phyloP scores from a whole-genome alignment of 805 yeast species.

The Candida xiaguanensis region DNA sequence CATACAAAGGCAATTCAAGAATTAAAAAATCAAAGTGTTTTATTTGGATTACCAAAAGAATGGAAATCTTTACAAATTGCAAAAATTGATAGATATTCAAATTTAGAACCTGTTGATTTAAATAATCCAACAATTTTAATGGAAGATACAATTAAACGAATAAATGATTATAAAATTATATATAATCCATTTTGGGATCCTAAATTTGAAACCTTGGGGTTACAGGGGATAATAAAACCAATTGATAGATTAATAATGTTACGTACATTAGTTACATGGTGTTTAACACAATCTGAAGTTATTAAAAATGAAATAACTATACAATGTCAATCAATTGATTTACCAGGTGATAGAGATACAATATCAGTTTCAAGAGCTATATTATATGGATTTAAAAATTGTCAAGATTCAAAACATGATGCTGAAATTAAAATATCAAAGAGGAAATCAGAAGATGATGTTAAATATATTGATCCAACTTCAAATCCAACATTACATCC shows the following conservation, averaged over 20 bases:
- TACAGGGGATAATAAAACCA: slow-evolving; percentile 28
- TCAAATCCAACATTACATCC: slow-evolving; percentile 34
- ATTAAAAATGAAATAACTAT: slow-evolving; percentile 24
- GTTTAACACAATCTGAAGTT: slow-evolving; percentile 26
- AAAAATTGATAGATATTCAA: slow-evolving; percentile 6
- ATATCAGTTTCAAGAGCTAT: slow-evolving; percentile 32
- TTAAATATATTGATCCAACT: slow-evolving; percentile 35
- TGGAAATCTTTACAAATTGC: slow-evolving; percentile 26
- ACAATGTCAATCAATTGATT: slow-evolving; percentile 26
- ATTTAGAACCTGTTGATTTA: slow-evolving; percentile 20
- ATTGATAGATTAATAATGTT: slow-evolving; percentile 33
- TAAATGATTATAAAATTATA: slow-evolving; percentile 12
- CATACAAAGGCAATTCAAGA: slow-evolving; percentile 31
- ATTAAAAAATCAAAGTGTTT: slow-evolving; percentile 22
- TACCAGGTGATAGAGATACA: slow-evolving; percentile 38
- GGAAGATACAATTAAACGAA: slow-evolving; percentile 10
- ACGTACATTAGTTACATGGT: slow-evolving; percentile 36
- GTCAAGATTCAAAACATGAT: slow-evolving; percentile 27
- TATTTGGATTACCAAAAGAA: slow-evolving; percentile 35
- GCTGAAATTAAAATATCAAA: slow-evolving; percentile 27
- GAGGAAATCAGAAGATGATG: slow-evolving; percentile 20
- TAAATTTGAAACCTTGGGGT: slow-evolving; percentile 30
- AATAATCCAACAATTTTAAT: slow-evolving; percentile 17
- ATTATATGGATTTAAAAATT: slow-evolving; percentile 31
- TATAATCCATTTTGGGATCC: slow-evolving; percentile 19